Evolutionary conservation across 805 yeast species (phyloP).

Genomic region (Suhomyces canberraensis): DNA sequence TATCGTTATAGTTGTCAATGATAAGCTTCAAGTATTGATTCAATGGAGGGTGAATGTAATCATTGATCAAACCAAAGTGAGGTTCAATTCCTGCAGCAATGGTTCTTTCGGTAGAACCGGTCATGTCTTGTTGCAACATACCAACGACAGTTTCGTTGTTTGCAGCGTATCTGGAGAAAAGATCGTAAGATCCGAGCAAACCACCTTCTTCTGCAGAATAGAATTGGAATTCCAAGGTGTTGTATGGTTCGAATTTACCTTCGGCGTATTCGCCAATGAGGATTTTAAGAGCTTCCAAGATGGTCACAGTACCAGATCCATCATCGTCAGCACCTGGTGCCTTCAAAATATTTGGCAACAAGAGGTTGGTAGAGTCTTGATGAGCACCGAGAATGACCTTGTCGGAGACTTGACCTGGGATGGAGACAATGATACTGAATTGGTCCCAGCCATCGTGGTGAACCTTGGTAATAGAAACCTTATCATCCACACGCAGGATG

Average conservation of each 20-base stretch:
- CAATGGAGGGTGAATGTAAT: conserved; percentile 55
- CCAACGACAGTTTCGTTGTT: conserved; percentile 58
- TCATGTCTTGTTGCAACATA: conserved; percentile 94
- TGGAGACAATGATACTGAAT: conserved; percentile 64
- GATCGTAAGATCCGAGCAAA: conserved; percentile 76
- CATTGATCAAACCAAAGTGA: conserved; percentile 77
- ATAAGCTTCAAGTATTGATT: conserved; percentile 61
- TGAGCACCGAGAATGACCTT: conserved; percentile 84
- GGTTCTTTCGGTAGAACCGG: conserved; percentile 65
- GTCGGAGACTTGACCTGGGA: conserved; percentile 49
- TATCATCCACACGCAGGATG: conserved; percentile 19
- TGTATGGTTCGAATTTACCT: conserved; percentile 50
- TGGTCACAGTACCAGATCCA: conserved; percentile 82
- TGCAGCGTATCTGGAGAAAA: conserved; percentile 55
- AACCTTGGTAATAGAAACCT: conserved; percentile 44
- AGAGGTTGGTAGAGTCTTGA: conserved; percentile 75
- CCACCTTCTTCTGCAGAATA: conserved; percentile 97
- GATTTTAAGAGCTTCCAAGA: conserved; percentile 70
- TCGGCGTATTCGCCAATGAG: conserved; percentile 34
- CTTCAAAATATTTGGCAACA: conserved; percentile 62
- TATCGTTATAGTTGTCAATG: conserved; percentile 58
- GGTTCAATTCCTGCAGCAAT: conserved; percentile 51
- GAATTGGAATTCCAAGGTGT: conserved; percentile 88
- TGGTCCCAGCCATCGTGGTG: conserved; percentile 75
- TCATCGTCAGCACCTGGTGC: conserved; percentile 98